Evolutionary conservation across 805 yeast species (phyloP), one percentile per base, ranked within the genome.

Genomic region (Zygosaccharomyces gambellarensis): DNA sequence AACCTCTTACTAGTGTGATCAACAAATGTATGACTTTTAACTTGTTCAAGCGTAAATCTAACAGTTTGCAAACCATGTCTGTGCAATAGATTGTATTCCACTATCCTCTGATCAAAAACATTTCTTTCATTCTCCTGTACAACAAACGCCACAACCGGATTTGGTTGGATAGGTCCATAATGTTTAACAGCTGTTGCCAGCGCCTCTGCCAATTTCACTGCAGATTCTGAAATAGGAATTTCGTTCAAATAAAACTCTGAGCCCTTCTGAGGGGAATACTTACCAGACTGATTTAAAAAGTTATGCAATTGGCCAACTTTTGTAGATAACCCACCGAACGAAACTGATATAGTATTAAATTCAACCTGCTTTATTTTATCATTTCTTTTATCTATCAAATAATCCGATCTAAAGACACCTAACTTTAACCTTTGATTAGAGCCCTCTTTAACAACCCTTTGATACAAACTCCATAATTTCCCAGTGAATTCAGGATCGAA

Each of bases 341-440:
- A 90, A 3, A 92, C 96, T 60, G 96, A 86, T 3, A 94, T 88
- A 1, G 99, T 90, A 69, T 94, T 94, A 72, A 92, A 92, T 67
- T 94, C 99, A 45, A 94, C 94, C 68, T 94, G 99, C 63, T 92
- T 90, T 60, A 92, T 85, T 25, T 68, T 65, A 11, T 68, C 68
- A 45, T 70, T 69, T 5, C 65, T 62, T 31, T 62, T 49, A 55
- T 84, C 83, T 31, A 82, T 71, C 82, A 94, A 81, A 61, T 92
- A 94, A 63, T 94, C 99, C 0, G 95, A 85, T 65, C 99, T 79
- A 67, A 90, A 90, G 8, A 94, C 68, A 0, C 97, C 98, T 40
- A 90, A 73, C 0, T 90, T 78, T 32, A 87, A 72, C 1, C 82
- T 79, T 63, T 87, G 96, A 2, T 69, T 70, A 34, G 82, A 71